Evolutionary conservation across 257 asterid species (phyloP).

Genomic region (Lycium barbarum): DNA sequence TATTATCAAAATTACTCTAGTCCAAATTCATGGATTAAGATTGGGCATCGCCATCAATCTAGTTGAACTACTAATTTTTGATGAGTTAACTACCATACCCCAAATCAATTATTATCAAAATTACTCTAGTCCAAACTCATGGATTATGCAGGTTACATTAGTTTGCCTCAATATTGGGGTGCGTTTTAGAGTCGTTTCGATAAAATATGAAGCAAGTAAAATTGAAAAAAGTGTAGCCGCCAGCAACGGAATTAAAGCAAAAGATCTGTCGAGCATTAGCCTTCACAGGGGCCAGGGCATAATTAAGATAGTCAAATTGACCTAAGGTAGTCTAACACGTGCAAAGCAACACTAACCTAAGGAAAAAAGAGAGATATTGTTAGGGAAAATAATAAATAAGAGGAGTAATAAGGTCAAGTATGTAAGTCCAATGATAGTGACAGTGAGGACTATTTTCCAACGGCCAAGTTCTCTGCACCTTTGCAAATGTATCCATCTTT

Average conservation of each 20-base stretch:
- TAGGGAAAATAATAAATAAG: background rate
- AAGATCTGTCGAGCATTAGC: background rate
- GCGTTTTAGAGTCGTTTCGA: background rate
- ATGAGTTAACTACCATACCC: too few relatives aligned
- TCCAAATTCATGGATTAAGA: too few relatives aligned
- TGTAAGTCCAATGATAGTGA: slow-evolving; percentile 34
- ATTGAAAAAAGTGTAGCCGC: background rate
- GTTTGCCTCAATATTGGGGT: background rate
- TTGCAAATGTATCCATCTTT: background rate
- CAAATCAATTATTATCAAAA: too few relatives aligned
- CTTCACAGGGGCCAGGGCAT: background rate
- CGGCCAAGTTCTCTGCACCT: slow-evolving; percentile 35
- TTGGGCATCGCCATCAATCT: too few relatives aligned
- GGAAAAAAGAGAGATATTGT: background rate
- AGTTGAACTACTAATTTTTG: too few relatives aligned
- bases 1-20: too few relatives aligned
- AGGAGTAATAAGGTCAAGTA: slow-evolving; percentile 30
- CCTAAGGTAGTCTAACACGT: background rate
- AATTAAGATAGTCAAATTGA: background rate
- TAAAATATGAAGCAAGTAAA: background rate
- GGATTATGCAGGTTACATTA: too few relatives aligned
- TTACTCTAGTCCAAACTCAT: too few relatives aligned
- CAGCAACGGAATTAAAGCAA: background rate
- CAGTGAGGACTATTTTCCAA: slow-evolving; percentile 8
- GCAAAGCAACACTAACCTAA: background rate